Evolutionary conservation across 2,329 filamentous ascomycete genomes (phyloP), one percentile per base, ranked within the genome.

Genomic region (Dactylellina cionopaga): DNA sequence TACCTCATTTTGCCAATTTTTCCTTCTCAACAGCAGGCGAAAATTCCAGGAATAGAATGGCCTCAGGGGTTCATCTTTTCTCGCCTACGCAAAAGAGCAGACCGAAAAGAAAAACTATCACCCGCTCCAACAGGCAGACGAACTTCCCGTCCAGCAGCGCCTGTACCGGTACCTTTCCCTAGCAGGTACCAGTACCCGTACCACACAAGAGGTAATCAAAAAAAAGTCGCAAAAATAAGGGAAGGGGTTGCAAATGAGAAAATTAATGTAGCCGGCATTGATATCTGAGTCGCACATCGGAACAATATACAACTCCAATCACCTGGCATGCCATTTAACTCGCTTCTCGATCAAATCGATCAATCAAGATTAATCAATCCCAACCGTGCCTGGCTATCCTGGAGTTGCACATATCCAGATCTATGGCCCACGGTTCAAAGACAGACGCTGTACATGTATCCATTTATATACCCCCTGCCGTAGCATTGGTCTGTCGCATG

Each of bases 21-120:
- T 25, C n/a, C 29, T 71, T 44, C 47, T 37, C 27, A 29, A 10
- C 31, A 11, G 56, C 49, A 56, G 65, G 56, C 65, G 49, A 63
- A 63, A 39, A 63, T 64, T 71, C 66, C 66, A 71, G 66, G 66
- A 71, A 71, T 71, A 71, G 66, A 64, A 58, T 71, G 66, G 66
- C 58, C 59, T 71, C 66, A 71, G 66, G 66, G 66, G 66, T 59
- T 56, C 46, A 58, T 54, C 25, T 69, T 49, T n/a, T 44, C 46
- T 55, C 55, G 52, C 63, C 55, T 60, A 54, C 58, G 58, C 58
- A 52, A 63, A 63, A 44, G 52, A 44, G 58, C 46, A 63, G 19
- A n/a, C 39, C 51, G 25, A 41, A 17, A 56, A 24, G 35, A 17
- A 62, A 27, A 47, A 39, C 33, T 19, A 41, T 39, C 58, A 31